Conservation (phyloP, 148 eudicot species). For the Vaccinium darrowii region DNA sequence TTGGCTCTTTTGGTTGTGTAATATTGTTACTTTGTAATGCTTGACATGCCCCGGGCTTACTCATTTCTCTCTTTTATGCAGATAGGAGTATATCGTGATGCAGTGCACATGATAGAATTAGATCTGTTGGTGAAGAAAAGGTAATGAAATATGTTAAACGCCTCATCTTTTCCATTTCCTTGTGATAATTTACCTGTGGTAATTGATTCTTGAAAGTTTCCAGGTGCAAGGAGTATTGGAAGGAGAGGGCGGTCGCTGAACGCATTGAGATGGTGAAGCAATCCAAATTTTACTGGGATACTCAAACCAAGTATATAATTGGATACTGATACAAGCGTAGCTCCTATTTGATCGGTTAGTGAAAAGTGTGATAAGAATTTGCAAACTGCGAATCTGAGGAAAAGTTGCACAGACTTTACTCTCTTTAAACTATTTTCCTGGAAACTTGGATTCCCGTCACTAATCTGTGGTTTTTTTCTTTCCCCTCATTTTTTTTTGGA, state of each 20-base stretch:
- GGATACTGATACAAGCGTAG: conserved; percentile 20
- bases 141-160: not conserved
- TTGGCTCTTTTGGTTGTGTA: not conserved
- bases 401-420: too few relatives aligned
- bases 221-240: conserved; percentile 39
- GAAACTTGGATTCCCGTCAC: too few relatives aligned
- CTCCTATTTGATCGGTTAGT: not conserved
- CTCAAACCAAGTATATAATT: conserved; percentile 28
- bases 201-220: not conserved
- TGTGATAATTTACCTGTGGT: too few relatives aligned
- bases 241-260: conserved; percentile 28
- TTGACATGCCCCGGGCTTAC: not conserved
- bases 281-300: conserved; percentile 33
- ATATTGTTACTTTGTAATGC: not conserved
- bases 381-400: not conserved
- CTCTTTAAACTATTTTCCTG: too few relatives aligned
- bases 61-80: conserved; percentile 6
- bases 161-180: not conserved
- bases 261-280: conserved; percentile 33
- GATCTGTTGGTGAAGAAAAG: conserved; percentile 34
- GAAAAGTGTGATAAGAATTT: not conserved
- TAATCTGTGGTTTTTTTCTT: too few relatives aligned
- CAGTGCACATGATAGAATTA: conserved; percentile 34
- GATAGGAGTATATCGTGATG: conserved; percentile 32
- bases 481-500: too few relatives aligned